A percentile compares a stretch with the other conserved stretches of the same genome.
Conservation (phyloP, 2,329 filamentous ascomycete species). For the Penicillium verrucosum region DNA sequence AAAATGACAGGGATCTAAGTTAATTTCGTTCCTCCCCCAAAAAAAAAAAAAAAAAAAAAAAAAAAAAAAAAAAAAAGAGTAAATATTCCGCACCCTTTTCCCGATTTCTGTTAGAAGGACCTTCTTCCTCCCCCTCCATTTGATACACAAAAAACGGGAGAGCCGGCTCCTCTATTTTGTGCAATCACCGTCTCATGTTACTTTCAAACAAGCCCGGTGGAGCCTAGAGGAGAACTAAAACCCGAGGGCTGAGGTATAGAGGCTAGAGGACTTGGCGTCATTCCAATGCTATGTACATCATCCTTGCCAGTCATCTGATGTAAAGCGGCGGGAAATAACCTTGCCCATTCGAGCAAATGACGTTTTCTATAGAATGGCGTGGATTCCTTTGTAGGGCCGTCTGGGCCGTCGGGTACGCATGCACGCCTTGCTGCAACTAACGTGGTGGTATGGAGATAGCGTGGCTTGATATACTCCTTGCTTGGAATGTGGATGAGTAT, state of each 20-base stretch:
- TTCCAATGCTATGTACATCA: not conserved
- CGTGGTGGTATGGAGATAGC: not conserved
- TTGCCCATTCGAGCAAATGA: not conserved
- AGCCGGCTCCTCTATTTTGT: not conserved
- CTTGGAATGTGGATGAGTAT: not conserved
- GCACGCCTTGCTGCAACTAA: slow-evolving; percentile 11
- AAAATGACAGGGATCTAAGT: not conserved
- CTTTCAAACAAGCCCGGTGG: slow-evolving; percentile 2
- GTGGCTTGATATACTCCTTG: not conserved
- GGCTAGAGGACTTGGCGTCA: slow-evolving; percentile 8
- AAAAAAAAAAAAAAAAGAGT: not conserved
- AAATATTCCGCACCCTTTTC: not conserved
- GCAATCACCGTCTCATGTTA: slow-evolving; percentile 1
- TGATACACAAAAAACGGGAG: not conserved
- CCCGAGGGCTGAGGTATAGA: not conserved
- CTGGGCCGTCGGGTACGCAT: slow-evolving; percentile 21
- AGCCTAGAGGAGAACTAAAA: not conserved
- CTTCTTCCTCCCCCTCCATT: no score
- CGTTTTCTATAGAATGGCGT: not conserved
- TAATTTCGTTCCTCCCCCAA: not conserved
- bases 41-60: not conserved
- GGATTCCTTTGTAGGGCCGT: slow-evolving; percentile 9
- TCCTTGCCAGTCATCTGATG: slow-evolving; percentile 14
- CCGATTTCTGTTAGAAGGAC: not conserved
- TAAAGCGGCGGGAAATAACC: not conserved